Evolutionary conservation across 1,284 basidiomycete species (phyloP).

Genomic region (Malassezia brasiliensis): DNA sequence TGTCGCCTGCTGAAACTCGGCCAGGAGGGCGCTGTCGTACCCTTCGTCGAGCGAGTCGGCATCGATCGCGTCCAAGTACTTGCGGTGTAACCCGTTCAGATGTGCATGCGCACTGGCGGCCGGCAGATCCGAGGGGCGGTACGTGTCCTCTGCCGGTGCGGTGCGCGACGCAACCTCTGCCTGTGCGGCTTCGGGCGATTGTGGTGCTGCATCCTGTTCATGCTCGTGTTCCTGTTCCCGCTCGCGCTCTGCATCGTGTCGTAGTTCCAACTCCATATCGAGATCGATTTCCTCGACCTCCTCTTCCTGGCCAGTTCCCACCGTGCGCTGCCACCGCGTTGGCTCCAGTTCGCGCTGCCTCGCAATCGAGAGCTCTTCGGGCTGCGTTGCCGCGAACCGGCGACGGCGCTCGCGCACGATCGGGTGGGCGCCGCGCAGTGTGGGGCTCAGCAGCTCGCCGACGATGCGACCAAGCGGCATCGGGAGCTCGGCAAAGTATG

Average conservation of each 20-base stretch:
- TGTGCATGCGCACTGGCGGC: not conserved
- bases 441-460: slow-evolving; percentile 4
- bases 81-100: not conserved
- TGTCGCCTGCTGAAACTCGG: slow-evolving; percentile 3
- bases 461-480: slow-evolving; percentile 3
- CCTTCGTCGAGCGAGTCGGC: not conserved
- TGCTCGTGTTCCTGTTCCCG: not conserved
- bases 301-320: slow-evolving; percentile 12
- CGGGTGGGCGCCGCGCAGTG: not conserved
- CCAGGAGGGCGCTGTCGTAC: not conserved
- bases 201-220: not conserved
- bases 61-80: slow-evolving; percentile 8
- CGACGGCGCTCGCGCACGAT: slow-evolving; percentile 13
- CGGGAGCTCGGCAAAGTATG: slow-evolving; percentile 6
- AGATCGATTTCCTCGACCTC: slow-evolving; percentile 6
- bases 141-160: not conserved
- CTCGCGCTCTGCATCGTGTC: not conserved
- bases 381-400: not conserved
- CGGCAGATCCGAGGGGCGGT: not conserved
- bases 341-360: not conserved
- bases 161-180: not conserved
- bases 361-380: slow-evolving; percentile 4
- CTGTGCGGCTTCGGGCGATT: not conserved
- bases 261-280: not conserved
- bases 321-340: slow-evolving; percentile 1